These are phyloP conservation scores for Tulasnella sp. DNA, from an alignment of 768 basidiomycete species.

Conservation along the genomic window DNA sequence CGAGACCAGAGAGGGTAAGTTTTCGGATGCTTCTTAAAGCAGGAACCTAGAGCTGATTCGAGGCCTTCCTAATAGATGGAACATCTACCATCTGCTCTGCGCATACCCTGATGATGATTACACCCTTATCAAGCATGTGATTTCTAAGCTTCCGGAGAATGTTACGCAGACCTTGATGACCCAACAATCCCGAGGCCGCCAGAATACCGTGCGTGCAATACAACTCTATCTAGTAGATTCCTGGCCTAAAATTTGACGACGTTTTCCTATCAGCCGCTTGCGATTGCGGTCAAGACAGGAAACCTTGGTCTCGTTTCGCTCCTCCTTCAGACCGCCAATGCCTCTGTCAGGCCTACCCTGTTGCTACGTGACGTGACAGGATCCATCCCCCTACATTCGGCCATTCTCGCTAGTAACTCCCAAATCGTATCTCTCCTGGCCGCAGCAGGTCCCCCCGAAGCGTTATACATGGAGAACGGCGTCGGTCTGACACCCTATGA, in stretches of 20 bases:
- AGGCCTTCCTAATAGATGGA: constrained; percentile 34
- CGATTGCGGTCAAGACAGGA: constrained; percentile 35
- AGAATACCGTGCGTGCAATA: constrained; percentile 36
- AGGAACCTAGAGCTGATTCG: neutral
- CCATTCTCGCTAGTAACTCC: constrained; percentile 29
- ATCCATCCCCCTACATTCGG: constrained; percentile 41
- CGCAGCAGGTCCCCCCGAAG: constrained; percentile 29
- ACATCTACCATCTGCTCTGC: constrained; percentile 44
- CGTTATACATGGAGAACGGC: constrained; percentile 37
- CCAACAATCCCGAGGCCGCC: constrained; percentile 35
- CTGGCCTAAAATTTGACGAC: neutral
- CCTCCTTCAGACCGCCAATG: constrained; percentile 22
- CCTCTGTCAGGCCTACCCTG: constrained; percentile 21
- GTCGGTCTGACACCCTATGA: constrained; percentile 28
- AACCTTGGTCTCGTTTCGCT: constrained; percentile 25
- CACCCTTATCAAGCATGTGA: constrained; percentile 31
- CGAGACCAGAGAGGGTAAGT: constrained; percentile 37
- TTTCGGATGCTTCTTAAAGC: constrained; percentile 1
- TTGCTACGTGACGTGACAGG: constrained; percentile 38
- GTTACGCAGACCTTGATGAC: constrained; percentile 34
- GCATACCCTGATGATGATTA: constrained; percentile 21
- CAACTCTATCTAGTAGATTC: neutral
- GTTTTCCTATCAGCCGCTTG: neutral
- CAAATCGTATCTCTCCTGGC: constrained; percentile 33
- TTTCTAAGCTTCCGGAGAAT: constrained; percentile 42